Base-by-base conservation (phyloP, 2,329 filamentous ascomycete genomes). In the Curvularia spicifera region DNA sequence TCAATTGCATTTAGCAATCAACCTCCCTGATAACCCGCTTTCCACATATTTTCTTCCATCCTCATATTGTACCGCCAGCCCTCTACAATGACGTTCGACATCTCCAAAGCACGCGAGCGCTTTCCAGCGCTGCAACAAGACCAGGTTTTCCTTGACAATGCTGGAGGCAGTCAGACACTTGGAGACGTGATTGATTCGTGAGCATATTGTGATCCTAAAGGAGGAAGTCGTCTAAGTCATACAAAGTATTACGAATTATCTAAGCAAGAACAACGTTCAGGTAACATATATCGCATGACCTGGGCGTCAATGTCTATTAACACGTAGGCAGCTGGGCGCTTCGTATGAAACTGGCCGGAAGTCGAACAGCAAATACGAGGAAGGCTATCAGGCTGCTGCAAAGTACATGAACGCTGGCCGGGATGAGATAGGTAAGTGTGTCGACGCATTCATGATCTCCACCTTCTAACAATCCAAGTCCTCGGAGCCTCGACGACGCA, bases 111-210 rank as follows among this genome's bases (percentile, higher is more conserved):
- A 29, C 83, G 88, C 59, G 79, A 82, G 60, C 81, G 83, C 53
- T 93, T 93, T 78, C 90, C 90, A 33, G 88, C 89, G 13, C 76
- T 93, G 39, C 77, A 82, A 40, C 82, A 87, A 59, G 80, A 87
- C 46, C 89, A 92, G 69, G 82, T 93, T 49, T 92, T 85, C 72
- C 84, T 93, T 64, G 90, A 94, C 71, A 93, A 93, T 71, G 91
- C 89, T 10, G 90, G 90, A 18, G 90, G 90, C 37, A 91, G 87
- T 70, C 90, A 93, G 69, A 82, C 86, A 1, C 78, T 93, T 3
- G 85, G 84, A 26, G 80, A 83, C 15, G 91, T 91, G 15, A 86
- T 89, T 57, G 84, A 89, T 54, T 83, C 84, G 87, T 90, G 73
- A 77, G 83, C 44, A 3, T 5, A 5, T 15, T 5, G 7, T 3